Conservation (phyloP, 805 yeast genomes). For the Barnettozyma sucrosica region DNA sequence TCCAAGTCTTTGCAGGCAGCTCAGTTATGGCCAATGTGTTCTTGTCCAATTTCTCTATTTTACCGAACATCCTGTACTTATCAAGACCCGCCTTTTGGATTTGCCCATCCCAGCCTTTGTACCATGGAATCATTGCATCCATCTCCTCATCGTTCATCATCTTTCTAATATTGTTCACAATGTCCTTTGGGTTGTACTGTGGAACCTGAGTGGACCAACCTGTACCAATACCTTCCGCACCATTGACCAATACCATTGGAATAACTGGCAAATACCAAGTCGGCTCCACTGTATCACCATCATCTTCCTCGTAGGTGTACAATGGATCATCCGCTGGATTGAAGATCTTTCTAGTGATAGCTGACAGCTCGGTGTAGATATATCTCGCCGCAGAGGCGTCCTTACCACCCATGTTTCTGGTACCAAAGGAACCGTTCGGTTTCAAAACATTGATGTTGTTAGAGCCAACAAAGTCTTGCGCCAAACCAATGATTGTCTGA, state of each 20-base stretch:
- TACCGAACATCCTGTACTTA: constrained; percentile 72
- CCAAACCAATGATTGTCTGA: constrained; percentile 88
- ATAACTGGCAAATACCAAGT: constrained; percentile 92
- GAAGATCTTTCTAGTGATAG: constrained; percentile 71
- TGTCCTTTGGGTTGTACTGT: constrained; percentile 78
- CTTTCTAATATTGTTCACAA: constrained; percentile 66
- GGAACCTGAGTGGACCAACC: constrained; percentile 98
- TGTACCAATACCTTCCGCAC: constrained; percentile 97
- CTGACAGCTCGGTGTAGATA: constrained; percentile 78
- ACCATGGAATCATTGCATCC: constrained; percentile 86
- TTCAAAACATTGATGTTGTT: constrained; percentile 78
- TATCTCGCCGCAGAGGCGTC: constrained; percentile 98
- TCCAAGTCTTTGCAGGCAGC: constrained; percentile 91
- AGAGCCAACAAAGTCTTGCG: constrained; percentile 91
- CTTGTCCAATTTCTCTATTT: constrained; percentile 73
- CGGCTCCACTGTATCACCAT: constrained; percentile 91
- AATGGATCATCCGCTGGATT: constrained; percentile 76
- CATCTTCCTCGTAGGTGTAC: constrained; percentile 79
- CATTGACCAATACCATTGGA: constrained; percentile 93
- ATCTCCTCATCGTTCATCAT: constrained; percentile 69
- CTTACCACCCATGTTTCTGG: constrained; percentile 95
- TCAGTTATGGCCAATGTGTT: constrained; percentile 85
- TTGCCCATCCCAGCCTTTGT: constrained; percentile 88
- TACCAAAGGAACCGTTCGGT: constrained; percentile 96
- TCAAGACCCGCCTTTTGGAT: constrained; percentile 61